phyloP scores from a whole-genome alignment of 176 grass and related monocot species.

The Eleusine indica region DNA sequence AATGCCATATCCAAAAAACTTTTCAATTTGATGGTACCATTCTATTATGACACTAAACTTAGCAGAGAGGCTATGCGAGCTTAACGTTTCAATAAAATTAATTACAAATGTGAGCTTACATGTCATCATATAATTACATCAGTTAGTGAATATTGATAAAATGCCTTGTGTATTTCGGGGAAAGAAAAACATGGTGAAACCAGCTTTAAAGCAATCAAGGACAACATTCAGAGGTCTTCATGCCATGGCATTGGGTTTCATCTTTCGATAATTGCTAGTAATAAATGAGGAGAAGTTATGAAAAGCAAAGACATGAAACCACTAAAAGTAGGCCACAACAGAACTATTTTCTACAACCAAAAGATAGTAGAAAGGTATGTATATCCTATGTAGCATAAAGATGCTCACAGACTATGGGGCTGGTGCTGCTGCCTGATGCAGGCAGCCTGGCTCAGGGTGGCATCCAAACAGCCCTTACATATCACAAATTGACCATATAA shows the following conservation, averaged over 20 bases:
- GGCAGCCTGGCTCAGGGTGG: too few species aligned
- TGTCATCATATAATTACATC: neutral
- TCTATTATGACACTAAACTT: neutral
- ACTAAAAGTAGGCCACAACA: slow-evolving; percentile 7
- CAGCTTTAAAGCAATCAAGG: neutral
- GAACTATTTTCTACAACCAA: slow-evolving; percentile 1
- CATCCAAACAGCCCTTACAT: neutral
- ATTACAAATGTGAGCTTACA: neutral
- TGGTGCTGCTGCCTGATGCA: too few species aligned
- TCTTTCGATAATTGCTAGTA: neutral
- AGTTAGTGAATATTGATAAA: neutral
- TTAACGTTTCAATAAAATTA: neutral
- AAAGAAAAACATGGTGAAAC: neutral
- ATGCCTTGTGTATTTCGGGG: neutral
- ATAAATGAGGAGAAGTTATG: neutral
- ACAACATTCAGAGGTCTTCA: neutral
- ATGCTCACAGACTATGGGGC: slow-evolving; percentile 4
- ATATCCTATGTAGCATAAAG: slow-evolving; percentile 9
- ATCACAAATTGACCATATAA: slow-evolving; percentile 24
- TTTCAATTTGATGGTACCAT: neutral
- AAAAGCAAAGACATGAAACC: neutral
- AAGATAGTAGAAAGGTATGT: neutral
- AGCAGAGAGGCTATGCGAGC: neutral
- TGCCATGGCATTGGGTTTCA: neutral
- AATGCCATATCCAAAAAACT: neutral